A percentile compares a stretch with the other conserved stretches of the same genome.
Conservation (phyloP, 164 flowering plant species). For the Cinnamomum chago region DNA sequence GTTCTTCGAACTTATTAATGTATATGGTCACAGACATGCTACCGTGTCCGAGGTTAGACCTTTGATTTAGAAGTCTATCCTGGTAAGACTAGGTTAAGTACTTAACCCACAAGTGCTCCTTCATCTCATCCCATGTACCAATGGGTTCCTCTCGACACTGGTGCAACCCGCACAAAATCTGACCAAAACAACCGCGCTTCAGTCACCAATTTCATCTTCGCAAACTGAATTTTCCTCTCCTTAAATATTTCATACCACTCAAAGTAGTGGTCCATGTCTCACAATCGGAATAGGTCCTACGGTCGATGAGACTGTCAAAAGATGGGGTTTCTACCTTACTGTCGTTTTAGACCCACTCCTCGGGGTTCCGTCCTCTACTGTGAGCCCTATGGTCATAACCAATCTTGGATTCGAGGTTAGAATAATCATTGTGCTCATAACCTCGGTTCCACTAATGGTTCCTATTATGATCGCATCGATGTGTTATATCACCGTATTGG, state of each 20-base stretch:
- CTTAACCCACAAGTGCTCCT: neutral
- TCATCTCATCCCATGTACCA: no score
- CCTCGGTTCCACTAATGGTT: no score
- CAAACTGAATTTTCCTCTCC: neutral
- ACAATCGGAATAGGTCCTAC: neutral
- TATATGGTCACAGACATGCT: neutral
- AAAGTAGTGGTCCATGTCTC: constrained; percentile 3
- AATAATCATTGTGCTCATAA: no score
- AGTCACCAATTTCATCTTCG: neutral
- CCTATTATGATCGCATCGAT: no score
- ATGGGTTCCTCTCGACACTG: no score
- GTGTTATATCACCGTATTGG: no score
- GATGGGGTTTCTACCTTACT: neutral
- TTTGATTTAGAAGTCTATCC: neutral
- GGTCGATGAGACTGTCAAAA: neutral
- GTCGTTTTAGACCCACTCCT: no score
- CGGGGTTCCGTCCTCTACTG: no score
- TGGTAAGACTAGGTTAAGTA: neutral
- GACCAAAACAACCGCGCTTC: neutral
- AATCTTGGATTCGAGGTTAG: no score
- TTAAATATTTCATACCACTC: neutral
- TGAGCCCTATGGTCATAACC: no score
- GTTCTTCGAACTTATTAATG: neutral
- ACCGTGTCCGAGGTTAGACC: neutral
- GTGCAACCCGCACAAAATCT: neutral